These are phyloP conservation scores for Gentiana straminea DNA, from an alignment of 257 asterid genomes.

Conservation along the genomic window DNA sequence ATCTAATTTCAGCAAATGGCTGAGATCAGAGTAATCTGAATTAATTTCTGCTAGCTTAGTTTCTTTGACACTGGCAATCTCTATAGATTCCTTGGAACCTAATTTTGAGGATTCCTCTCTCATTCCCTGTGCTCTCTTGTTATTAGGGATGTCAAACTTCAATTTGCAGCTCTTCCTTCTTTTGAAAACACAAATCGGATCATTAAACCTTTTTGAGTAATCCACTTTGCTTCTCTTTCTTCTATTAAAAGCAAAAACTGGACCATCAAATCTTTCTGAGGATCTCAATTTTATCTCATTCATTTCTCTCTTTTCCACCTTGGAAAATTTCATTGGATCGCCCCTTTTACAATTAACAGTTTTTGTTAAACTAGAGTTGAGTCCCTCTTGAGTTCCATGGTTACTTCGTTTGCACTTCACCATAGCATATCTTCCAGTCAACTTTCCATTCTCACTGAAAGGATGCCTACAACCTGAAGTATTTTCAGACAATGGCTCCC, in stretches of 20 bases:
- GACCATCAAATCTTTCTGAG: slow-evolving; percentile 1
- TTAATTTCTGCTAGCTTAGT: slow-evolving; percentile 12
- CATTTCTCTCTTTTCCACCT: slow-evolving; percentile 6
- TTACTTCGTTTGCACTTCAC: slow-evolving; percentile 14
- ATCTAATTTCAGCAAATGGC: slow-evolving; percentile 18
- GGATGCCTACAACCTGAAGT: slow-evolving; percentile 5
- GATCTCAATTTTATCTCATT: slow-evolving; percentile 10
- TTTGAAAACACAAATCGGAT: slow-evolving; percentile 5
- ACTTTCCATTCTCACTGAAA: slow-evolving; percentile 9
- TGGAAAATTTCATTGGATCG: slow-evolving; percentile 7
- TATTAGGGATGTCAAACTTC: too few species aligned
- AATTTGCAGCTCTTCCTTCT: slow-evolving; percentile 13
- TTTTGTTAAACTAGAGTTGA: slow-evolving; percentile 10
- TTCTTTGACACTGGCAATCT: slow-evolving; percentile 14
- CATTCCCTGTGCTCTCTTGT: slow-evolving; percentile 8
- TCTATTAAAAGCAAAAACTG: slow-evolving; percentile 7
- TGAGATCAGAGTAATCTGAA: slow-evolving; percentile 15
- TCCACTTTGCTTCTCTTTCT: slow-evolving; percentile 14
- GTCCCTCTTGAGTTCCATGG: slow-evolving; percentile 12
- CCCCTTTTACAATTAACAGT: slow-evolving; percentile 11
- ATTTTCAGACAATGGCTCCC: slow-evolving; percentile 17
- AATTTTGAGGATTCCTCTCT: slow-evolving; percentile 16
- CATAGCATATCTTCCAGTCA: slow-evolving; percentile 12
- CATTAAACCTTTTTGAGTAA: slow-evolving; percentile 3
- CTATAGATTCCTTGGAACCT: slow-evolving; percentile 15